Evolutionary conservation across 2,329 filamentous ascomycete species (phyloP), one percentile per base, ranked within the genome.

Genomic region (Coniochaeta sp.): DNA sequence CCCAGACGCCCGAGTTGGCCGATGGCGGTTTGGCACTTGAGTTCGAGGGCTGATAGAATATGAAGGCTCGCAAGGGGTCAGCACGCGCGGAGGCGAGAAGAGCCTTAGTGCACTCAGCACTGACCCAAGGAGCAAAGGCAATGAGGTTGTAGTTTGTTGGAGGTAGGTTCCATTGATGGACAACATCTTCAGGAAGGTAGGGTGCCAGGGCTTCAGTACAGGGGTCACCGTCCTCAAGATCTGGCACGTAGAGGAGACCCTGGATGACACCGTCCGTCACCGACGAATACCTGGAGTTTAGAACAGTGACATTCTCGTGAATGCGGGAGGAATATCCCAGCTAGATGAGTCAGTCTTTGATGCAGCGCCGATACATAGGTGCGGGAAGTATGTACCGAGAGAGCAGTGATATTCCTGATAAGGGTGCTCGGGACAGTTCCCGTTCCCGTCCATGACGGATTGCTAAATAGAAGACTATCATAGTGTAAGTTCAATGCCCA

Each of bases 91-190:
- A 79, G 19, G 80, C 74, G 55, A 98, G 80, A 70, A 91, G 96
- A 52, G 88, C 82, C 60, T 81, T 74, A 14, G 90, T 89, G 70
- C 93, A 99, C 28, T 84, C 77, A 8, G 81, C 76, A 63, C 82
- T 89, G 67, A 91, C 85, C 93, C 93, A 98, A 31, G 93, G 93
- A 26, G 91, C 93, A 59, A 97, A 76, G 31, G 89, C 93, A 66
- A 97, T 84, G 58, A 92, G 79, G 60, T 88, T 86, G 71, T 90
- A 91, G 65, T 89, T 85, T 57, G 81, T 81, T 0, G 80, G 77
- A 0, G 86, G 86, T 0, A 97, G 82, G 67, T 95, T 81, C n/a
- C 74, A 72, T 66, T 84, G 81, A 17, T 88, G 85, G 14, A 91
- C 96, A 59, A 86, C 90, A 71, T 95, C 93, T 40, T 72, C 67